These are phyloP conservation scores for Myriosclerotinia scirpicola DNA, from an alignment of 2,329 filamentous ascomycete species.

Conservation along the genomic window DNA sequence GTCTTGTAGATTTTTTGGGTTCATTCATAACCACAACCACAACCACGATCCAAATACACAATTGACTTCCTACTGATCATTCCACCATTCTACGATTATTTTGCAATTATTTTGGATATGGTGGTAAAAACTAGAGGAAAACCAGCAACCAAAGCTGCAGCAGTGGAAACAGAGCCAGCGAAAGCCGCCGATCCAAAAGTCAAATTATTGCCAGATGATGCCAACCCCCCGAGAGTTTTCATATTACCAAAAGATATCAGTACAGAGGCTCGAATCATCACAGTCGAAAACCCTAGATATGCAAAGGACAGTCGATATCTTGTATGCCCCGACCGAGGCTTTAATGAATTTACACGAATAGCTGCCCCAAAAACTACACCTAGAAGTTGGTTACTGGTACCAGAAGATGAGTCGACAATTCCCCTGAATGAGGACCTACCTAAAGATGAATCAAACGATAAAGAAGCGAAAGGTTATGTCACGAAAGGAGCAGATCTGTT, in stretches of 20 bases:
- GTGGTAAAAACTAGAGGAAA: slow-evolving; percentile 38
- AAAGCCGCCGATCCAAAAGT: slow-evolving; percentile 38
- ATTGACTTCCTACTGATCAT: neutral
- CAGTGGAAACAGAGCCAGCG: slow-evolving; percentile 26
- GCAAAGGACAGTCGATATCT: slow-evolving; percentile 58
- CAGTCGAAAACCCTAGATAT: slow-evolving; percentile 59
- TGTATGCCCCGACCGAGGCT: slow-evolving; percentile 59
- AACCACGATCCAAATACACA: neutral
- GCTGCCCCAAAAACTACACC: slow-evolving; percentile 53
- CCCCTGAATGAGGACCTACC: slow-evolving; percentile 29
- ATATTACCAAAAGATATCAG: slow-evolving; percentile 58
- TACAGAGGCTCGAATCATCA: slow-evolving; percentile 57
- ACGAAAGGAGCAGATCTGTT: slow-evolving; percentile 72
- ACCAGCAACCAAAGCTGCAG: slow-evolving; percentile 31
- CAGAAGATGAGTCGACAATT: slow-evolving; percentile 22
- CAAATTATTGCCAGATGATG: slow-evolving; percentile 37
- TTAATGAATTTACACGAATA: slow-evolving; percentile 65
- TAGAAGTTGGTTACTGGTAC: slow-evolving; percentile 59
- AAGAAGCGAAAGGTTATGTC: slow-evolving; percentile 50
- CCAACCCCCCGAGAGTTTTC: slow-evolving; percentile 56
- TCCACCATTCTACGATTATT: neutral
- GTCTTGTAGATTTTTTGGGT: neutral
- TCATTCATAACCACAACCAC: neutral
- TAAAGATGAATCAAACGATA: slow-evolving; percentile 29
- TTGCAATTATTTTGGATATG: slow-evolving; percentile 18